Conservation (phyloP, 225 moss, liverwort and hornwort genomes). For the Physcomitrium patens region DNA sequence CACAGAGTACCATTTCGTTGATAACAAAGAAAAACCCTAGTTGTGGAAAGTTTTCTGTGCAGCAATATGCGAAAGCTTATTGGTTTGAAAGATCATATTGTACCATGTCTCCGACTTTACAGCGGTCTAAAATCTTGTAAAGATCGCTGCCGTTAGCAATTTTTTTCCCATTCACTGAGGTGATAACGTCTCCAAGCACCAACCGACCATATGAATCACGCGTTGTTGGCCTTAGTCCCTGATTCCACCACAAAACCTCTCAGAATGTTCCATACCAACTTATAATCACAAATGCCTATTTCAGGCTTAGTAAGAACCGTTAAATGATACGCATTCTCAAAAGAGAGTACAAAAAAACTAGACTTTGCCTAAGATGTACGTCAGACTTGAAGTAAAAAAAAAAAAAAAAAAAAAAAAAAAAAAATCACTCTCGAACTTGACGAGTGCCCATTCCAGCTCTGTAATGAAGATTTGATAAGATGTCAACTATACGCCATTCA, state of each 20-base stretch:
- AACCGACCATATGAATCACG: slow-evolving; percentile 88
- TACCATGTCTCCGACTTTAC: slow-evolving; percentile 96
- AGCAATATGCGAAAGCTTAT: not conserved
- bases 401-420: too few relatives aligned
- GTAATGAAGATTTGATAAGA: too few relatives aligned
- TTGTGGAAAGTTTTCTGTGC: not conserved
- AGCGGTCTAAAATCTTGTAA: slow-evolving; percentile 96
- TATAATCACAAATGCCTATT: not conserved
- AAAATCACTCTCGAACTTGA: too few relatives aligned
- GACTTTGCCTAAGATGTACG: too few relatives aligned
- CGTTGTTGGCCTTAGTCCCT: slow-evolving; percentile 79
- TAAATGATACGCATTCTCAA: too few relatives aligned
- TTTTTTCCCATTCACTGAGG: slow-evolving; percentile 87
- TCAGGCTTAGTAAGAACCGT: too few relatives aligned
- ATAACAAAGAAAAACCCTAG: not conserved
- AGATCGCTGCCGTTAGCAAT: slow-evolving; percentile 90
- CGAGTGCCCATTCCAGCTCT: too few relatives aligned
- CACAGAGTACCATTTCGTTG: not conserved
- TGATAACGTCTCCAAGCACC: slow-evolving; percentile 92
- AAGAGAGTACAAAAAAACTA: too few relatives aligned
- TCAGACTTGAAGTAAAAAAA: too few relatives aligned
- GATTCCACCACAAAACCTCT: slow-evolving; percentile 21
- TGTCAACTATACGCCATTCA: too few relatives aligned
- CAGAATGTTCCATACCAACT: not conserved
- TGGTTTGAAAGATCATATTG: not conserved